Base-by-base conservation (phyloP, 805 yeast genomes). In the Cyberlindnera nakhonratchasimensis region DNA sequence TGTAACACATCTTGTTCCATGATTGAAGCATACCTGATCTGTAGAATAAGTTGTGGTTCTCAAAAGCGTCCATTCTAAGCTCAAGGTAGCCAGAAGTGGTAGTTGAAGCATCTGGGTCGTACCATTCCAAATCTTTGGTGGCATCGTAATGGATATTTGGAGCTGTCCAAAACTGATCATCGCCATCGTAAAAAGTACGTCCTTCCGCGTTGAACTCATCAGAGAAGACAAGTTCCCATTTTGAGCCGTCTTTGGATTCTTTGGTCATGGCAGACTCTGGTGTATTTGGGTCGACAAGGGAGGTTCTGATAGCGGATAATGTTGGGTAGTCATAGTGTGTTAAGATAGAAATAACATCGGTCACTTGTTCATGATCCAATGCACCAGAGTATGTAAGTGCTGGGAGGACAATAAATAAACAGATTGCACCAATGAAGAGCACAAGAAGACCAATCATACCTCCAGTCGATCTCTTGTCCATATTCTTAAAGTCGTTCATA, bases 141-240 rank as follows among this genome's bases (percentile, higher is more conserved):
- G 96, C 96, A 41, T 75, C 90, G 63, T 90, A 90, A 61, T 88
- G 79, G 26, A 89, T 53, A 64, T 89, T 87, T 2, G 82, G 86
- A 3, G 88, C 96, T 33, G 84, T 76, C 84, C 91, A 90, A 58
- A 85, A 88, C 63, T 86, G 96, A 61, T 89, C 96, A 59, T 89
- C 96, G 33, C 91, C 93, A 8, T 78, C 83, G 62, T 87, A 89
- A 59, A 90, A 90, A 3, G 95, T 82, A 56, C 97, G 74, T 8
- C 97, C 97, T 47, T 84, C 93, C 12, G 77, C 81, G 54, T 86
- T 84, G 67, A 90, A 90, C 65, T 90, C 97, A 64, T 90, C 97
- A 18, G 91, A 81, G 58, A 90, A 90, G 1, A 85, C 96, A 55
- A 90, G 72, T 12, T 67, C 58, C 95, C 96, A 86, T 13, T 52